Evolutionary conservation across 441 rosid species (phyloP), one percentile per base, ranked within the genome.

Genomic region (Daphne laureola): DNA sequence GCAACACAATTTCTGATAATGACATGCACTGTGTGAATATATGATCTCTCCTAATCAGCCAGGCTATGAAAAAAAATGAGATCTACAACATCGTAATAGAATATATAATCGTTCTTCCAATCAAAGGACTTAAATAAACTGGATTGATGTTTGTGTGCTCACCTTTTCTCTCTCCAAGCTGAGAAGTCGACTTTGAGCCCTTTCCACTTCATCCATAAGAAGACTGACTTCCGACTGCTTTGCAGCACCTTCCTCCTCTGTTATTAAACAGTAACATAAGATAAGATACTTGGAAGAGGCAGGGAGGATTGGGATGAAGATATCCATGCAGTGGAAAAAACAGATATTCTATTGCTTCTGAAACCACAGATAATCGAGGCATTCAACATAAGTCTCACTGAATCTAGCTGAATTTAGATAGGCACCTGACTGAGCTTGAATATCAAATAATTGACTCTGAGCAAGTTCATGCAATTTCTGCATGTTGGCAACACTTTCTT

Each of bases 111-210:
- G 38, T 31, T 31, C 38, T 31, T 31, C 7, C 11, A 31, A 7
- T 5, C 38, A 31, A 9, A 7, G 11, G 38, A 31, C 38, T 5
- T 31, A 40, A 57, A 38, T 49, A 26, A 31, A 17, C 64, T 35
- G 43, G 36, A 44, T 17, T 42, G 23, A 43, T 9, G 15, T 45
- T 43, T 44, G 42, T 44, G 17, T 31, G 63, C 58, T n/a, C 41
- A 86, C 99, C 95, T 94, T 94, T 71, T 94, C 99, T 72, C 98
- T 94, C 79, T 94, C 98, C 61, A 94, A 89, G 70, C 92, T 80
- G 68, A 78, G 80, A 68, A 90, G 95, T n/a, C 98, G 84, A 21
- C 92, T 84, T 75, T 94, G 99, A 68, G 98, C 99, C 69, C 96
- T 82, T 73, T 94, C 99, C 53, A 94, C 96, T 84, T 94, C 99